A percentile compares a stretch with the other conserved stretches of the same genome.
phyloP scores from a whole-genome alignment of 75 land plant species.

The Pinus taeda region DNA sequence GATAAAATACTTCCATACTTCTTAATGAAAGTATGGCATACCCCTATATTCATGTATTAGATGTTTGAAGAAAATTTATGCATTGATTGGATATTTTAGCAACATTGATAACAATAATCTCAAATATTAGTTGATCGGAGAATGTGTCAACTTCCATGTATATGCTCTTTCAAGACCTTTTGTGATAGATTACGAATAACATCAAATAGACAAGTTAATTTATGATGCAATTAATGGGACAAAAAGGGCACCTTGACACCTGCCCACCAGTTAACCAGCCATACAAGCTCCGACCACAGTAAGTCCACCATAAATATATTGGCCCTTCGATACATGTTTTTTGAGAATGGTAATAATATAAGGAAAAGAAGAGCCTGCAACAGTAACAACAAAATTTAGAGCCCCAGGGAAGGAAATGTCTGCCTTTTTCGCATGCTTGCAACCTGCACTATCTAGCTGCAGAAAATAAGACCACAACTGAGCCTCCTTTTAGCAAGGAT shows the following conservation, averaged over 20 bases:
- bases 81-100: not conserved
- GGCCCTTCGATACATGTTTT: conserved; percentile 26
- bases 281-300: conserved; percentile 59
- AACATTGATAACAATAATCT: not conserved
- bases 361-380: conserved; percentile 37
- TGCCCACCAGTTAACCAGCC: conserved; percentile 61
- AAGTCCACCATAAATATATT: conserved; percentile 40
- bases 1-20: not conserved
- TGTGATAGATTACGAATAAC: not conserved
- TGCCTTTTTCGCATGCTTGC: not conserved
- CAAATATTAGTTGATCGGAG: not conserved
- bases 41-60: not conserved
- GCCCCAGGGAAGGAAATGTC: not conserved
- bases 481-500: not conserved
- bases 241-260: conserved; percentile 36
- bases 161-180: not conserved
- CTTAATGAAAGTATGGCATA: not conserved
- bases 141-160: not conserved
- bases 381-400: not conserved
- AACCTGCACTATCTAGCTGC: not conserved
- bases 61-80: no score
- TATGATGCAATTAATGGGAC: not conserved
- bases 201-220: not conserved
- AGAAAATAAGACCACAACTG: not conserved
- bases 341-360: conserved; percentile 36